phyloP scores from a whole-genome alignment of 2,329 filamentous ascomycete genomes.

The Aspergillus caelatus region DNA sequence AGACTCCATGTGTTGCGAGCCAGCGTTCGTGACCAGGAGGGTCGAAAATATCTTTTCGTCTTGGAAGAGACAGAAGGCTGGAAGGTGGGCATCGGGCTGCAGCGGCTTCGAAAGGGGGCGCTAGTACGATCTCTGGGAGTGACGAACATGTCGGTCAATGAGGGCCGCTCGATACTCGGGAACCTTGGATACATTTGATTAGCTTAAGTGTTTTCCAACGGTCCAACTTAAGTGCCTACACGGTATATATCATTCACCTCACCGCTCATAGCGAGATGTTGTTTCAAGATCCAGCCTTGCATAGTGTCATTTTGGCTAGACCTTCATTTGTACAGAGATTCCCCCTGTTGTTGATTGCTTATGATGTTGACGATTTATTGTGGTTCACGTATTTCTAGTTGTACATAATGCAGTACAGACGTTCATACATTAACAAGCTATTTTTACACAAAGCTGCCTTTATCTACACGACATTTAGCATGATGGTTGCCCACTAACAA shows the following conservation, averaged over 20 bases:
- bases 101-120: conserved; percentile 58
- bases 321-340: conserved; percentile 11
- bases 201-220: neutral
- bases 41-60: conserved; percentile 65
- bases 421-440: neutral
- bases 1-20: conserved; percentile 60
- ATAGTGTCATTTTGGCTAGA: conserved; percentile 2
- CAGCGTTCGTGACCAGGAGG: conserved; percentile 61
- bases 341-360: conserved; percentile 8
- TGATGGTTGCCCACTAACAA: neutral
- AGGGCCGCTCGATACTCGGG: conserved; percentile 23
- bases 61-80: conserved; percentile 62
- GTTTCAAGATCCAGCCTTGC: conserved; percentile 5
- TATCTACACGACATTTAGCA: neutral
- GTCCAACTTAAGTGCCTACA: neutral
- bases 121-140: conserved; percentile 59
- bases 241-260: neutral
- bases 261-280: conserved; percentile 1
- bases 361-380: conserved; percentile 4
- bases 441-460: neutral
- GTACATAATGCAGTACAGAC: conserved; percentile 1
- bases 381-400: neutral
- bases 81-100: conserved; percentile 63
- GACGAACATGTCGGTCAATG: conserved; percentile 30
- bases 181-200: conserved; percentile 23